Conservation (phyloP, 2,329 filamentous ascomycete genomes). For the Colletotrichum tanaceti region DNA sequence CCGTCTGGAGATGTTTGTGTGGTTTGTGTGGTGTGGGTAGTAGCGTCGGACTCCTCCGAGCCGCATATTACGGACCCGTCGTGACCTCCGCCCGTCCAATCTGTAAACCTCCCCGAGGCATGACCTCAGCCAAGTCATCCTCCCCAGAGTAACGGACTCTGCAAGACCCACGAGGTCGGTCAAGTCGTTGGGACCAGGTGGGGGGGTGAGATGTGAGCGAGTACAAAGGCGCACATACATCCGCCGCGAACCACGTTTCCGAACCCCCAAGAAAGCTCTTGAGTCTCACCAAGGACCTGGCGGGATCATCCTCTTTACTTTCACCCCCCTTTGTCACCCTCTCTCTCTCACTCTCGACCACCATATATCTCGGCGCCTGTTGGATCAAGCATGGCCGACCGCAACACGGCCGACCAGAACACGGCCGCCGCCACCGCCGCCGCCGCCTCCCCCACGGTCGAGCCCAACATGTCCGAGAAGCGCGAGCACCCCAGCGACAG, state of each 20-base stretch:
- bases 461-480: slow-evolving; percentile 30
- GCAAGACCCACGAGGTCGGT: slow-evolving; percentile 19
- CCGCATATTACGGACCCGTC: slow-evolving; percentile 17
- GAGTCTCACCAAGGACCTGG: not conserved
- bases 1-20: slow-evolving; percentile 6
- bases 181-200: not conserved
- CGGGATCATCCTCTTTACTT: not conserved
- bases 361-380: not conserved
- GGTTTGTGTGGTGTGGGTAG: slow-evolving; percentile 22
- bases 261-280: slow-evolving; percentile 5
- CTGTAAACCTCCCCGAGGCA: not conserved
- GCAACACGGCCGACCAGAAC: slow-evolving; percentile 6
- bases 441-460: not conserved
- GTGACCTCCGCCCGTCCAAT: not conserved
- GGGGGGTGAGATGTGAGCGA: slow-evolving; percentile 17
- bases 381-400: slow-evolving; percentile 9
- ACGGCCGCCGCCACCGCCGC: no score
- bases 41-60: slow-evolving; percentile 10
- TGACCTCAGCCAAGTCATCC: slow-evolving; percentile 40
- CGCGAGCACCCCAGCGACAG: slow-evolving; percentile 24
- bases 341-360: not conserved
- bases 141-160: slow-evolving; percentile 6
- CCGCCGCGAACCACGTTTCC: not conserved
- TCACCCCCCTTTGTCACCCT: no score
- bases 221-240: slow-evolving; percentile 30